These are phyloP conservation scores for Beta lomatogona DNA, from an alignment of 179 eudicot genomes.

Conservation along the genomic window DNA sequence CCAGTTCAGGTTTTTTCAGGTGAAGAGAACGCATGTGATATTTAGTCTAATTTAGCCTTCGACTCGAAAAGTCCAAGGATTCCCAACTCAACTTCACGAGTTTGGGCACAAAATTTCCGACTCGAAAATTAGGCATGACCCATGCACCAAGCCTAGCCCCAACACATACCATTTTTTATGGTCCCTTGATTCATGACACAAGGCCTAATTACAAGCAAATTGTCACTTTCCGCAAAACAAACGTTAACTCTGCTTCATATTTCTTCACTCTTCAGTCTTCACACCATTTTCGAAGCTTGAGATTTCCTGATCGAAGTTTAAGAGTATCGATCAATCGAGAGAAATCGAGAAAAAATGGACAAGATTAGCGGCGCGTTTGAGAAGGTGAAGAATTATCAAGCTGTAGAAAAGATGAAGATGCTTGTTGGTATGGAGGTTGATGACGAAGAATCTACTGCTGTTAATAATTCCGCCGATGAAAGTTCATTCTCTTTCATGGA, in stretches of 20 bases:
- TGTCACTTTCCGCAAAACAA: background rate
- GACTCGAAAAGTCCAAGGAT: too few species aligned
- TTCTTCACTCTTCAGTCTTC: background rate
- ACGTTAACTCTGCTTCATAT: background rate
- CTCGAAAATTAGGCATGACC: too few species aligned
- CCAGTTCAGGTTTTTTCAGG: too few species aligned
- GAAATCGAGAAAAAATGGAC: constrained; percentile 51
- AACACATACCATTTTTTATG: too few species aligned
- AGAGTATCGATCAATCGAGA: background rate
- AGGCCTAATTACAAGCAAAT: constrained; percentile 3
- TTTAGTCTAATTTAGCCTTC: too few species aligned
- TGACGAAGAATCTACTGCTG: constrained; percentile 53
- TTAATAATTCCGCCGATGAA: constrained; percentile 44
- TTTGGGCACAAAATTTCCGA: too few species aligned
- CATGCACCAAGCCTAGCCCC: too few species aligned
- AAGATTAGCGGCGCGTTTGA: constrained; percentile 67
- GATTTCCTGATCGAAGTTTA: background rate
- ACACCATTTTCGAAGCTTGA: constrained; percentile 12
- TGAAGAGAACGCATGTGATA: too few species aligned
- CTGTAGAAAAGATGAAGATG: constrained; percentile 81
- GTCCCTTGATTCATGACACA: background rate
- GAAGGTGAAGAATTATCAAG: constrained; percentile 72
- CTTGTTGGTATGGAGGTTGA: constrained; percentile 86
- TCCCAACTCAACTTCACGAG: too few species aligned
- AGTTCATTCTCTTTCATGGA: constrained; percentile 67